A percentile compares a stretch with the other conserved stretches of the same genome.
These are phyloP conservation scores for Termitomyces sp. DNA, from an alignment of 768 basidiomycete genomes.

Conservation along the genomic window DNA sequence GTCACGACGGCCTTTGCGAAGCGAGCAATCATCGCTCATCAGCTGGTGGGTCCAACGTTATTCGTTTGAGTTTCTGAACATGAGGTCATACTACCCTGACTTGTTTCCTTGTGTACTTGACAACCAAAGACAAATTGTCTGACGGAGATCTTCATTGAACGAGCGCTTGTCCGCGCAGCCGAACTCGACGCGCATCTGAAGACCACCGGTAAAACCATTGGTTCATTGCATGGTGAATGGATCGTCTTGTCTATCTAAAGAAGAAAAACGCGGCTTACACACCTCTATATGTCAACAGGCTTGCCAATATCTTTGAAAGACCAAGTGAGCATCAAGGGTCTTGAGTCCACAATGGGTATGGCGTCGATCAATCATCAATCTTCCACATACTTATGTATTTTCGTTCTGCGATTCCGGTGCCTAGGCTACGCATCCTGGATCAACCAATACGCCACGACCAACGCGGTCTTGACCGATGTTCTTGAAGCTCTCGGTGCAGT, in stretches of 20 bases:
- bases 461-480: constrained; percentile 63
- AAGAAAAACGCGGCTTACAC: background rate
- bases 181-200: constrained; percentile 63
- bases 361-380: background rate
- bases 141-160: constrained; percentile 80
- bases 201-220: constrained; percentile 60
- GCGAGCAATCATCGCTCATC: constrained; percentile 76
- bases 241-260: constrained; percentile 2
- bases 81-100: background rate
- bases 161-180: constrained; percentile 59
- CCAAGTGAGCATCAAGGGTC: constrained; percentile 62
- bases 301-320: constrained; percentile 76
- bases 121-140: constrained; percentile 65
- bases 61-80: background rate
- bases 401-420: background rate
- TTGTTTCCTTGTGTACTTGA: background rate
- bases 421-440: constrained; percentile 74
- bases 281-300: constrained; percentile 23
- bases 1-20: constrained; percentile 76
- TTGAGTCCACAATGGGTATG: constrained; percentile 69
- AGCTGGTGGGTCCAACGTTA: constrained; percentile 45
- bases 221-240: constrained; percentile 64
- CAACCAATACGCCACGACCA: constrained; percentile 52
- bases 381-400: background rate
- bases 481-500: constrained; percentile 68